Evolutionary conservation across 768 basidiomycete species (phyloP).

Genomic region (Trametes maxima): DNA sequence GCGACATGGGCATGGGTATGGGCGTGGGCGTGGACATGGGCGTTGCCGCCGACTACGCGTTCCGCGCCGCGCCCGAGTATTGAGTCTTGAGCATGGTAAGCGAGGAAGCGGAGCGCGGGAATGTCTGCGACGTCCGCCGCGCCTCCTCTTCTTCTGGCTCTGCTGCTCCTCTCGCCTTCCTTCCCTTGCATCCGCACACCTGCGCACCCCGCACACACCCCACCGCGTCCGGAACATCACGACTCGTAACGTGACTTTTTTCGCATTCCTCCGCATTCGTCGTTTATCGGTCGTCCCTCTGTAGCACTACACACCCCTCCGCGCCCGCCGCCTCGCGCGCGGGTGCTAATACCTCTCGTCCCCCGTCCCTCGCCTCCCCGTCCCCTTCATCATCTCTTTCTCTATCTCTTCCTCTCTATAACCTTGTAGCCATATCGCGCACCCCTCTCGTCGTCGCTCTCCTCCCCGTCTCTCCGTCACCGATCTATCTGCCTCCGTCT

Average conservation of each 20-base stretch:
- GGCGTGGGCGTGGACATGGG: conserved; percentile 2
- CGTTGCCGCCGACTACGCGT: conserved; percentile 10
- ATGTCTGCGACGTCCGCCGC: conserved; percentile 1
- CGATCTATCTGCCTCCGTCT: too few species aligned
- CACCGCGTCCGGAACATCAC: neutral
- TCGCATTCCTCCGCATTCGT: neutral
- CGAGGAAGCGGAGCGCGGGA: too few species aligned
- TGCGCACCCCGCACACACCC: too few species aligned
- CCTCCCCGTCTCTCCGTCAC: too few species aligned
- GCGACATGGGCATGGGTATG: conserved; percentile 7
- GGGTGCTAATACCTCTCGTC: conserved; percentile 12
- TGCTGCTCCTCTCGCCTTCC: too few species aligned
- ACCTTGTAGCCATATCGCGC: too few species aligned
- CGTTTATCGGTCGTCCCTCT: neutral
- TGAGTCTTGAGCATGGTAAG: conserved; percentile 6
- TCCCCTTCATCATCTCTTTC: too few species aligned
- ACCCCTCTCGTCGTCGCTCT: too few species aligned
- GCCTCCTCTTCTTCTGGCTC: neutral
- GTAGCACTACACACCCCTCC: conserved; percentile 7
- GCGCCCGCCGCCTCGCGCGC: neutral
- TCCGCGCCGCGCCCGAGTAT: conserved; percentile 14
- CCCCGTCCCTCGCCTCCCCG: too few species aligned
- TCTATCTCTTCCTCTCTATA: too few species aligned
- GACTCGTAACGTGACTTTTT: conserved; percentile 5
- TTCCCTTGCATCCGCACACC: too few species aligned